Evolutionary conservation across 2,329 filamentous ascomycete species (phyloP).

Genomic region (Plectosphaerella cucumerina): DNA sequence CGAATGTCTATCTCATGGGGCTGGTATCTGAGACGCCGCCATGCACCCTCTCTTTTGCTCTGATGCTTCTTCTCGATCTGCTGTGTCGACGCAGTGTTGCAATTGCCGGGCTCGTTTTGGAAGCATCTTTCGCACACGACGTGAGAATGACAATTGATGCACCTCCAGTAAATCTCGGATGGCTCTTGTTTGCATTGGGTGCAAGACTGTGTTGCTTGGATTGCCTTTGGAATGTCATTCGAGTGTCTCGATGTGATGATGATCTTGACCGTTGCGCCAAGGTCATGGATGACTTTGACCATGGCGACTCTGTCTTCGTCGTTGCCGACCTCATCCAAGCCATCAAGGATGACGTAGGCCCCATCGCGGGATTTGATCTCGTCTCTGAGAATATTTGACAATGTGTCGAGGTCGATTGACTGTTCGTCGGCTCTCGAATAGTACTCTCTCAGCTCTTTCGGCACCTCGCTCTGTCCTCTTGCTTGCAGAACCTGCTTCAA

Average conservation of each 20-base stretch:
- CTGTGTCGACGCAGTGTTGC: neutral
- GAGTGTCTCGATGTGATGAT: constrained; percentile 3
- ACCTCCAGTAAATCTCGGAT: constrained; percentile 1
- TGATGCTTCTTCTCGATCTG: neutral
- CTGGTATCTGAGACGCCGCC: neutral
- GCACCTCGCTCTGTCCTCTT: neutral
- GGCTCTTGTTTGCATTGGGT: neutral
- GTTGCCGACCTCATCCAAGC: constrained; percentile 2
- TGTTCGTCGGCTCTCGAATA: constrained; percentile 1
- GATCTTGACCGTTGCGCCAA: neutral
- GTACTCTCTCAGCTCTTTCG: neutral
- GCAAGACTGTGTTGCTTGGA: neutral
- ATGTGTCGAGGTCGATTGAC: neutral
- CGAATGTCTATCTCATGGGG: neutral
- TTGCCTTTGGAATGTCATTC: neutral
- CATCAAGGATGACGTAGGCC: constrained; percentile 1
- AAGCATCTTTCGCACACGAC: neutral
- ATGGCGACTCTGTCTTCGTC: neutral
- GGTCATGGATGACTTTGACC: neutral
- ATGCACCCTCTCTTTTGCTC: neutral
- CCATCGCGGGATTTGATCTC: neutral
- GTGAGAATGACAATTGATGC: neutral
- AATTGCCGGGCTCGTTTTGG: no score
- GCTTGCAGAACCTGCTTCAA: constrained; percentile 3
- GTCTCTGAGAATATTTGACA: neutral